Base-by-base conservation (phyloP, 2,329 filamentous ascomycete genomes). In the Orbilia javanica region DNA sequence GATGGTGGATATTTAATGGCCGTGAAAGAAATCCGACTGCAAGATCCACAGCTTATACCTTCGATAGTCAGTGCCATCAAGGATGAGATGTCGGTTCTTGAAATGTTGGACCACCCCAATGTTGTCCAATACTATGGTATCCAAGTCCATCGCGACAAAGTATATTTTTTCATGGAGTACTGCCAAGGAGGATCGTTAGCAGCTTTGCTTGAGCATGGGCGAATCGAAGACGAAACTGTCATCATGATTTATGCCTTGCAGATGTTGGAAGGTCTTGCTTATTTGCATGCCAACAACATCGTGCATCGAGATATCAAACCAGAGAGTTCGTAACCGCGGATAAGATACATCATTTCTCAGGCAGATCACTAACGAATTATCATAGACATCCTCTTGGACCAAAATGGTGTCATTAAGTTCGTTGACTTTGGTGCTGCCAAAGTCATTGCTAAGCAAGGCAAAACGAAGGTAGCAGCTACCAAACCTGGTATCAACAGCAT, bases 121-220 rank as follows among this genome's bases (percentile, higher is more conserved):
- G 93, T 99, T 79, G 96, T 99, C 22, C 95, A 94, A 8, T 99
- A 99, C 85, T 96, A 96, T 83, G 96, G 96, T 74, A 98, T 99
- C 82, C 96, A 99, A 84, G 96, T 97, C 1, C 96, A 99, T 85
- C 90, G 96, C 79, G 96, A 99, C 87, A 96, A 97, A 83, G 96
- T 99, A n/a, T 99, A 98, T 85, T 97, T 99, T 81, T 99, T 99
- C 84, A 99, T 99, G 96, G 96, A 99, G 84, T 98, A 97, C 85
- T 99, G 96, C 84, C 96, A 94, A 3, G 95, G 96, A 64, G 96
- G 96, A 20, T 98, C 95, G 15, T 87, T 99, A 60, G 94, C 96
- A 48, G 92, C 89, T 63, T 86, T 99, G 65, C 87, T 99, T 48
- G 96, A 99, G 84, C 95, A 99, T 83, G 96, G 96, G 11, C 92